Evolutionary conservation across 2,329 filamentous ascomycete genomes (phyloP).

Genomic region (Neophaeococcomyces aloes): DNA sequence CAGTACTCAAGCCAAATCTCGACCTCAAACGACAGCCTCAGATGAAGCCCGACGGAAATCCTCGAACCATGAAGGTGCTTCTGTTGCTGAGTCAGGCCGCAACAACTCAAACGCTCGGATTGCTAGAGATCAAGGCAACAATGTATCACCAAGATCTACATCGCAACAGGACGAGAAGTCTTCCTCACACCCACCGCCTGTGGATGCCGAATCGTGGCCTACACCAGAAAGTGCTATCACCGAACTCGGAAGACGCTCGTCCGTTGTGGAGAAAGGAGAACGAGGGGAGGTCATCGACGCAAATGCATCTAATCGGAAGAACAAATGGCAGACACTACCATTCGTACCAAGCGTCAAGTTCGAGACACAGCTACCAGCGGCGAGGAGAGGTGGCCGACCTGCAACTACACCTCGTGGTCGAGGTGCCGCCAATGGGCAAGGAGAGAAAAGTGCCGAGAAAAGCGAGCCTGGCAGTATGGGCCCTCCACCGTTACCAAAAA

Average conservation of each 20-base stretch:
- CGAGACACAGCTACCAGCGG: conserved; percentile 60
- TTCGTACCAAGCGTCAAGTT: conserved; percentile 80
- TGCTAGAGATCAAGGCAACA: conserved; percentile 9
- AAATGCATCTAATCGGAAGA: conserved; percentile 51
- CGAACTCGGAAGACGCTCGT: conserved; percentile 61
- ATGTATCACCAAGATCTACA: conserved; percentile 22
- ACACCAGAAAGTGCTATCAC: conserved; percentile 71
- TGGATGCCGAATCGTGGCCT: conserved; percentile 75
- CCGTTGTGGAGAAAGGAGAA: conserved; percentile 48
- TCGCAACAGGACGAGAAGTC: conserved; percentile 23
- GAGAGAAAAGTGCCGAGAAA: conserved; percentile 27
- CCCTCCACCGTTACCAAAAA: conserved; percentile 20
- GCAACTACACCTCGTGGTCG: conserved; percentile 47
- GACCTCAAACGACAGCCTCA: conserved; percentile 26
- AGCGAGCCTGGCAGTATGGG: conserved; percentile 20
- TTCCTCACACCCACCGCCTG: conserved; percentile 46
- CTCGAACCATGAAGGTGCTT: conserved; percentile 9
- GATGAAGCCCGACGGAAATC: conserved; percentile 23
- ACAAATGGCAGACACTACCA: conserved; percentile 75
- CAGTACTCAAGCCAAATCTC: conserved; percentile 13
- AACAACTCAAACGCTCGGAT: conserved; percentile 3
- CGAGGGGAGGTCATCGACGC: conserved; percentile 34
- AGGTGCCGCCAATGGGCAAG: conserved; percentile 29
- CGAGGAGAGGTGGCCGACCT: conserved; percentile 45
- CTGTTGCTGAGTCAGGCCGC: conserved; percentile 7